These are phyloP conservation scores for Trichoderma orchidacearum DNA, from an alignment of 495 filamentous ascomycete genomes.

Conservation along the genomic window DNA sequence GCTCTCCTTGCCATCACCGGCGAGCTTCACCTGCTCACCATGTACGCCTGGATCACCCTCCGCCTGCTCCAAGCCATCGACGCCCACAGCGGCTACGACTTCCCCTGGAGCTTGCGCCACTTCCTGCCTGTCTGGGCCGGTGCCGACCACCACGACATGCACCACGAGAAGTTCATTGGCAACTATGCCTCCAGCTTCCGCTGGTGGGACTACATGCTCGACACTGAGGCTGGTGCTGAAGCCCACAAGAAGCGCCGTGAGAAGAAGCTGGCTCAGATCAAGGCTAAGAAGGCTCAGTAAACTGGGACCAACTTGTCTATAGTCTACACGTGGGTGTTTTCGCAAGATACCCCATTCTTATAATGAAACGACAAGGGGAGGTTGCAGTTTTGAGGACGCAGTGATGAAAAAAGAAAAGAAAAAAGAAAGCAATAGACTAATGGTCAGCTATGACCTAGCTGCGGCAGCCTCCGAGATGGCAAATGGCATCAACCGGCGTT, in stretches of 20 bases:
- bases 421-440: not conserved
- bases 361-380: not conserved
- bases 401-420: not conserved
- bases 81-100: conserved; percentile 93
- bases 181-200: conserved; percentile 97
- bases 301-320: too few relatives aligned
- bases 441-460: not conserved
- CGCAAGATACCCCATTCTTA: not conserved
- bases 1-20: conserved; percentile 73
- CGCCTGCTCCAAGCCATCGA: conserved; percentile 97
- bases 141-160: conserved; percentile 88
- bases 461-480: conserved; percentile 1
- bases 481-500: not conserved
- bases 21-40: conserved; percentile 86
- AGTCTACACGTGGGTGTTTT: too few relatives aligned
- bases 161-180: conserved; percentile 95
- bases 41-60: conserved; percentile 92
- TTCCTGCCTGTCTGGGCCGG: conserved; percentile 98
- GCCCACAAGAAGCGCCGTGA: conserved; percentile 74
- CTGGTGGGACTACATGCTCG: conserved; percentile 94
- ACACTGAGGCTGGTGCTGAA: conserved; percentile 86
- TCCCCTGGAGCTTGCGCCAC: conserved; percentile 91
- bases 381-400: not conserved
- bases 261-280: conserved; percentile 49
- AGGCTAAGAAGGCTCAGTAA: conserved; percentile 52